These are phyloP conservation scores for Primulina huaijiensis DNA, from an alignment of 257 asterid species.

Conservation along the genomic window DNA sequence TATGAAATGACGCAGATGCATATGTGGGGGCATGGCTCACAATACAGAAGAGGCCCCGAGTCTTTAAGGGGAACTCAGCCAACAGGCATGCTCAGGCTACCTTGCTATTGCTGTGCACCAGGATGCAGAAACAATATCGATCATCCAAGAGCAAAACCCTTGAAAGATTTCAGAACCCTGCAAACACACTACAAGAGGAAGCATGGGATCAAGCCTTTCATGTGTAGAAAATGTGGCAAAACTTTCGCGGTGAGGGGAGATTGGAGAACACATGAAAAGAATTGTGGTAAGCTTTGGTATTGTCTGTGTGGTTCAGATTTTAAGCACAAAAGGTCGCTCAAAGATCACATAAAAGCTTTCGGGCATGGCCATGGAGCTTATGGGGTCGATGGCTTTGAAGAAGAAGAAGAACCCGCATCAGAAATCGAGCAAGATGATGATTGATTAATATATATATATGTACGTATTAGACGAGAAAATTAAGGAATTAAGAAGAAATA, in stretches of 20 bases:
- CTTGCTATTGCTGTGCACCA: slow-evolving; percentile 82
- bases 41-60: slow-evolving; percentile 84
- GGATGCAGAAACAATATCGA: slow-evolving; percentile 87
- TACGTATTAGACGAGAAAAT: not conserved
- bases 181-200: slow-evolving; percentile 90
- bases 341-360: slow-evolving; percentile 78
- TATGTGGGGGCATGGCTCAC: slow-evolving; percentile 99
- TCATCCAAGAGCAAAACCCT: slow-evolving; percentile 80
- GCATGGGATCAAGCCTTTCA: slow-evolving; percentile 90
- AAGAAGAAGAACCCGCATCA: slow-evolving; percentile 77
- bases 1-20: slow-evolving; percentile 57
- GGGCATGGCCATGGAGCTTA: slow-evolving; percentile 83
- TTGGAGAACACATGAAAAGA: slow-evolving; percentile 88
- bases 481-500: not conserved
- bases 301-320: slow-evolving; percentile 81
- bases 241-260: slow-evolving; percentile 83
- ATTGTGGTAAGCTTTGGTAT: slow-evolving; percentile 84
- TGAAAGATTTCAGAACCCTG: slow-evolving; percentile 85
- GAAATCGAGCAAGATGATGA: slow-evolving; percentile 73
- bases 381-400: slow-evolving; percentile 52
- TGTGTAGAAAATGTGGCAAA: slow-evolving; percentile 79
- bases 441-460: not conserved
- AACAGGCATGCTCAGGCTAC: slow-evolving; percentile 82
- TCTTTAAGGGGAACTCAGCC: slow-evolving; percentile 89
- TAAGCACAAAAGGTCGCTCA: slow-evolving; percentile 76